phyloP scores from a whole-genome alignment of 2,329 filamentous ascomycete genomes.

The Microcyclosporella mali region DNA sequence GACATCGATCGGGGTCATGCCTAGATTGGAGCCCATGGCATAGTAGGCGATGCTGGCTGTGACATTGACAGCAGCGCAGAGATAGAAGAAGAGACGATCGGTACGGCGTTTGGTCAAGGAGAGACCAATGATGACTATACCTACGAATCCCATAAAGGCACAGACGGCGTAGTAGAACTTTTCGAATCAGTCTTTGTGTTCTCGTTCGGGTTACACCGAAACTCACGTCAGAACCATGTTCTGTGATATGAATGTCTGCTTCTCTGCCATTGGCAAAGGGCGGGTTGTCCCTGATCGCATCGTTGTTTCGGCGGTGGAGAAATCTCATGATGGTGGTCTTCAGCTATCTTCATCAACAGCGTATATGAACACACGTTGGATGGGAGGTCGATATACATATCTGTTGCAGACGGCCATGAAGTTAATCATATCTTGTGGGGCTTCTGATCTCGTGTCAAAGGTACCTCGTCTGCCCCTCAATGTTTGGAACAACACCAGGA shows the following conservation, averaged over 20 bases:
- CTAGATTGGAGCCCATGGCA: constrained; percentile 56
- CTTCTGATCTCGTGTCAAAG: no score
- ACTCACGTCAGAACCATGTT: constrained; percentile 10
- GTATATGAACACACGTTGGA: no score
- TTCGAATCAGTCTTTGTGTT: neutral
- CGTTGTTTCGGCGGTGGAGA: constrained; percentile 2
- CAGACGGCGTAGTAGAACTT: constrained; percentile 50
- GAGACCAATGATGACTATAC: constrained; percentile 45
- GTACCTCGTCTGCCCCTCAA: no score
- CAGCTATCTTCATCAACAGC: neutral
- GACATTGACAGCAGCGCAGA: constrained; percentile 49
- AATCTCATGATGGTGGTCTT: constrained; percentile 2
- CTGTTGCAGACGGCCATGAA: no score
- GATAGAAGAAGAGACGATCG: constrained; percentile 55
- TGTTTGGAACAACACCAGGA: no score
- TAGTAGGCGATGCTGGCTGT: constrained; percentile 56
- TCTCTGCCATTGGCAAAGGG: constrained; percentile 9
- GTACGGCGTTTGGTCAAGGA: constrained; percentile 45
- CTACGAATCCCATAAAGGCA: constrained; percentile 49
- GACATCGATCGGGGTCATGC: constrained; percentile 54
- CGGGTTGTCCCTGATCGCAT: constrained; percentile 10
- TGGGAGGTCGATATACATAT: no score
- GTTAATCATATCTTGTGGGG: no score
- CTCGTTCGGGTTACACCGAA: neutral
- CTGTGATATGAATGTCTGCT: constrained; percentile 14